Percentiles rank a stretch among this genome's conserved stretches.
These are phyloP conservation scores for Fusarium burgessii DNA, from an alignment of 2,329 filamentous ascomycete species.

Conservation along the genomic window DNA sequence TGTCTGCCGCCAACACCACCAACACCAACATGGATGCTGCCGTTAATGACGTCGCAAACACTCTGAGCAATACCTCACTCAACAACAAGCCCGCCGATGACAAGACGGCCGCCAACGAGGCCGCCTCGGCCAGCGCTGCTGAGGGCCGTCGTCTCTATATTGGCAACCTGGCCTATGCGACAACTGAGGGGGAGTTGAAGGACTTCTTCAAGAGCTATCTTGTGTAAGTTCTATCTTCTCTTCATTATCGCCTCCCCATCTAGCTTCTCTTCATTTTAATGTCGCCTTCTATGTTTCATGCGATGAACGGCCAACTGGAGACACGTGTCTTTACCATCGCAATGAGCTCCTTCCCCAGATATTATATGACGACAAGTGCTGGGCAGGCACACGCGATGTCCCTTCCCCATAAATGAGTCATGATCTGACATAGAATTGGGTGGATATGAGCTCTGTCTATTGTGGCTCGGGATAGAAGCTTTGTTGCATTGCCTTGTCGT, in stretches of 20 bases:
- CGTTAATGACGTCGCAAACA: slow-evolving; percentile 82
- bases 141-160: slow-evolving; percentile 99
- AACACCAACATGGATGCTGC: slow-evolving; percentile 65
- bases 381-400: slow-evolving; percentile 22
- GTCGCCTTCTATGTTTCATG: slow-evolving; percentile 1
- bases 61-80: slow-evolving; percentile 80
- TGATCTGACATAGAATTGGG: background rate
- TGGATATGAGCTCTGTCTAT: background rate
- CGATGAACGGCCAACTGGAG: slow-evolving; percentile 26
- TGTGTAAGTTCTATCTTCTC: slow-evolving; percentile 77
- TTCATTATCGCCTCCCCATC: background rate
- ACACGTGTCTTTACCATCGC: slow-evolving; percentile 43
- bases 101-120: slow-evolving; percentile 80
- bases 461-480: background rate
- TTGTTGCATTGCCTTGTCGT: background rate
- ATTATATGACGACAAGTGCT: slow-evolving; percentile 14
- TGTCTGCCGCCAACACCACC: slow-evolving; percentile 74
- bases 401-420: slow-evolving; percentile 10
- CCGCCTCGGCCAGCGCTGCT: slow-evolving; percentile 95
- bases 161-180: slow-evolving; percentile 99
- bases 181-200: slow-evolving; percentile 99
- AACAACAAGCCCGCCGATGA: slow-evolving; percentile 62
- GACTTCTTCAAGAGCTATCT: slow-evolving; percentile 99
- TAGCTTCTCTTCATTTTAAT: background rate
- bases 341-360: slow-evolving; percentile 23